phyloP scores from a whole-genome alignment of 2,329 filamentous ascomycete species.

The Periconia sp. region DNA sequence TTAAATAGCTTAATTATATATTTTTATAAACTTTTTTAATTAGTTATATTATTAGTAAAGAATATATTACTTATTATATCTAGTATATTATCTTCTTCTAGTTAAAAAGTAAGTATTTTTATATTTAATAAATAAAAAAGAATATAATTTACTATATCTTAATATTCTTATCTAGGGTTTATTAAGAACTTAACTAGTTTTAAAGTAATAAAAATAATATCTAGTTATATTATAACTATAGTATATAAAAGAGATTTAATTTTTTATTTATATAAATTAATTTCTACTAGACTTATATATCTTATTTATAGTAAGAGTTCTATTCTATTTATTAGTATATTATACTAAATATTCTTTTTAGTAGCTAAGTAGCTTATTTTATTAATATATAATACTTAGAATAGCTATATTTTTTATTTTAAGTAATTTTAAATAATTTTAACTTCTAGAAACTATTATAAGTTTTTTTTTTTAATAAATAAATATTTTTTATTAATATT shows the following conservation, averaged over 20 bases:
- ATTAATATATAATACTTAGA: not conserved
- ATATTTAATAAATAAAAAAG: conserved; percentile 9
- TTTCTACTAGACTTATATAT: not conserved
- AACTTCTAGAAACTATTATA: conserved; percentile 15
- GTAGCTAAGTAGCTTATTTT: not conserved
- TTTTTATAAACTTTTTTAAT: conserved; percentile 8
- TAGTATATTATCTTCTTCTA: conserved; percentile 4
- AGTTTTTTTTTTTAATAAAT: conserved; percentile 1
- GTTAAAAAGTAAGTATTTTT: not conserved
- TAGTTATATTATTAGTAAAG: conserved; percentile 4
- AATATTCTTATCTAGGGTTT: conserved; percentile 3
- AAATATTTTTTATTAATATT: conserved; percentile 6
- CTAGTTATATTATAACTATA: conserved; percentile 7
- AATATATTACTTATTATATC: conserved; percentile 12
- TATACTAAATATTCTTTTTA: not conserved
- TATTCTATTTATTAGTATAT: not conserved
- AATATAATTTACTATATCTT: conserved; percentile 4
- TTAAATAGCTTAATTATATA: conserved; percentile 15
- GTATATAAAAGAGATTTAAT: conserved; percentile 6
- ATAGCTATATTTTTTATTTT: not conserved
- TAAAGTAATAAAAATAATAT: conserved; percentile 12
- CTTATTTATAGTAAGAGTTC: not conserved
- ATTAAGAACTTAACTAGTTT: conserved; percentile 3
- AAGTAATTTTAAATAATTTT: conserved; percentile 1
- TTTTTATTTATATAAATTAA: conserved; percentile 2